Evolutionary conservation across 768 basidiomycete genomes (phyloP).

Genomic region (Russula sp.): DNA sequence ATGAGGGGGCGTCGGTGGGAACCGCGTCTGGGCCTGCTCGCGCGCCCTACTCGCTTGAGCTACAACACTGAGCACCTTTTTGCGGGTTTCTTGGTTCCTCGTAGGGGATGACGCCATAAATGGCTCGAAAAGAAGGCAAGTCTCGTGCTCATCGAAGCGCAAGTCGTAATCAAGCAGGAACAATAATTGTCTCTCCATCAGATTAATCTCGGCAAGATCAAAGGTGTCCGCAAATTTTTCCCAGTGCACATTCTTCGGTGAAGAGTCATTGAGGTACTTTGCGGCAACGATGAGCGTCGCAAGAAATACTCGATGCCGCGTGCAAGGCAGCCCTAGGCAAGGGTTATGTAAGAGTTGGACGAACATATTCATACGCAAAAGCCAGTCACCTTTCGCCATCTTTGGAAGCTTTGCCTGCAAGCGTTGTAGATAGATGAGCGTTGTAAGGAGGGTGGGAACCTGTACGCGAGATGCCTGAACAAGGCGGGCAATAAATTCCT

Average conservation of each 20-base stretch:
- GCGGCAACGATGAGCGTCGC: constrained; percentile 93
- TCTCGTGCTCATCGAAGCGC: constrained; percentile 82
- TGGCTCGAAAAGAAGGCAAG: constrained; percentile 60
- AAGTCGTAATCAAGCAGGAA: constrained; percentile 91
- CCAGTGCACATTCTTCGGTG: constrained; percentile 96
- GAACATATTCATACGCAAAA: constrained; percentile 19
- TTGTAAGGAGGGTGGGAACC: constrained; percentile 85
- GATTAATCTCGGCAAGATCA: constrained; percentile 77
- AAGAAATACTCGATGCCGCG: constrained; percentile 92
- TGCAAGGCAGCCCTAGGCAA: constrained; percentile 71
- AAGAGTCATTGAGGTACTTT: constrained; percentile 97
- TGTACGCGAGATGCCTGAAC: constrained; percentile 83
- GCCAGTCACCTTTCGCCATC: constrained; percentile 72
- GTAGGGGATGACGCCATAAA: constrained; percentile 47
- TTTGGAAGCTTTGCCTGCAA: constrained; percentile 75
- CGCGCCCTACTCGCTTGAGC: constrained; percentile 53
- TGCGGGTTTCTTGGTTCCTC: constrained; percentile 43
- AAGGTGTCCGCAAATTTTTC: constrained; percentile 72
- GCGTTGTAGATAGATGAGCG: constrained; percentile 88
- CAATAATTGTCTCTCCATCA: constrained; percentile 97
- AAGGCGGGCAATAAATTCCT: constrained; percentile 80
- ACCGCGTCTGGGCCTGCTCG: constrained; percentile 46
- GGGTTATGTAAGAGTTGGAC: constrained; percentile 11
- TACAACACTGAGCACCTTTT: constrained; percentile 54
- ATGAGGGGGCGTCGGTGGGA: constrained; percentile 43